Percentiles rank a stretch among this genome's conserved stretches.
Conservation (phyloP, 345 rosid genomes). For the Eucalyptus pumila region DNA sequence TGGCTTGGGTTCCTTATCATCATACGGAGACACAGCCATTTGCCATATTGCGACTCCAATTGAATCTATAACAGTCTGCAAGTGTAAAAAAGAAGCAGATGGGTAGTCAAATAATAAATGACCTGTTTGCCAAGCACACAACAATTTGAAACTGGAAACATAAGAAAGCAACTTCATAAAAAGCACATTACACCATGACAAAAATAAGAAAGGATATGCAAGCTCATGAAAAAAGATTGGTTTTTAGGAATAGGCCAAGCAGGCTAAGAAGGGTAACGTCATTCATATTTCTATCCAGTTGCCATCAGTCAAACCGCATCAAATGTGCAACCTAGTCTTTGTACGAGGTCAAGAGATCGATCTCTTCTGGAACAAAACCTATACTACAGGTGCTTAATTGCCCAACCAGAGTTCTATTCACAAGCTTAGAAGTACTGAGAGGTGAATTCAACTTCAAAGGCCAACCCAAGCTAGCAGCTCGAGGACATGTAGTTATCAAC, state of each 20-base stretch:
- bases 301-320: neutral
- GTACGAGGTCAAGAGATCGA: neutral
- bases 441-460: neutral
- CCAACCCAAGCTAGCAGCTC: neutral
- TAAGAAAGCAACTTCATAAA: neutral
- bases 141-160: neutral
- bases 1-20: slow-evolving; percentile 11
- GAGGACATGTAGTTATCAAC: neutral
- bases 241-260: neutral
- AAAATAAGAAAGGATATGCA: neutral
- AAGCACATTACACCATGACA: neutral
- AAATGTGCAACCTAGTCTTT: neutral
- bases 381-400: neutral
- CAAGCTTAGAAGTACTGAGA: neutral
- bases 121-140: neutral
- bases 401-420: neutral
- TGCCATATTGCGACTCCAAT: slow-evolving; percentile 88
- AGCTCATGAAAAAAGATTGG: neutral
- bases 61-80: slow-evolving; percentile 67
- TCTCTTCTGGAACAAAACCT: neutral
- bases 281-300: neutral
- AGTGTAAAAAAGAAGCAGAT: neutral
- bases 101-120: neutral
- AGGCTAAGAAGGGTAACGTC: neutral
- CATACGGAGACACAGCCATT: slow-evolving; percentile 58